These are phyloP conservation scores for Filosporella fistucella DNA, from an alignment of 495 filamentous ascomycete species.

Conservation along the genomic window DNA sequence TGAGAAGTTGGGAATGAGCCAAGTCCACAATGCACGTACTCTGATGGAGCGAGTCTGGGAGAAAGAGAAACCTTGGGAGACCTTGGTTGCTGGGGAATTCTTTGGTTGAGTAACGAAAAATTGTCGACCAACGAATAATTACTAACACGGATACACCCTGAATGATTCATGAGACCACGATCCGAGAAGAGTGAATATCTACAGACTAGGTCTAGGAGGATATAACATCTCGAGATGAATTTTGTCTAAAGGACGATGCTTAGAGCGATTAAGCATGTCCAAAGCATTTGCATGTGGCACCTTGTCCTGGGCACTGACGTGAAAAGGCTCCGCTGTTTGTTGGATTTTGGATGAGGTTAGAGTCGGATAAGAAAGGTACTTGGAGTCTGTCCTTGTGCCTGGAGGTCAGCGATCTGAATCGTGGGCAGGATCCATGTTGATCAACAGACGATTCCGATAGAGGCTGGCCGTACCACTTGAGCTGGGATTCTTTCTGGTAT, in stretches of 20 bases:
- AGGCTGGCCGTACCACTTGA: conserved; percentile 10
- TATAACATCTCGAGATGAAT: no score
- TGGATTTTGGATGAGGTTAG: conserved; percentile 2
- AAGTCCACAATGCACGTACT: conserved; percentile 49
- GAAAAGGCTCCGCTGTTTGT: conserved; percentile 28
- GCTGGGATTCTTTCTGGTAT: conserved; percentile 45
- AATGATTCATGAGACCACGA: no score
- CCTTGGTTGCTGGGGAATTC: conserved; percentile 59
- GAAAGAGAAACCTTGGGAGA: conserved; percentile 58
- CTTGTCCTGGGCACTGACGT: conserved; percentile 27
- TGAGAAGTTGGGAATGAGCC: conserved; percentile 74
- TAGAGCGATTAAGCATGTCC: no score
- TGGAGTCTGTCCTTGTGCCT: conserved; percentile 11
- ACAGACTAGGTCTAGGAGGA: no score
- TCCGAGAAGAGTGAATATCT: no score
- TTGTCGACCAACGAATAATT: no score
- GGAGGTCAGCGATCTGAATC: conserved; percentile 3
- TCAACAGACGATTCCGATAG: neutral
- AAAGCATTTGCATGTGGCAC: no score
- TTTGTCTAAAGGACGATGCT: no score
- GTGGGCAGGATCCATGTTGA: neutral
- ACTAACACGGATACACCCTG: no score
- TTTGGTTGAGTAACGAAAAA: conserved; percentile 55
- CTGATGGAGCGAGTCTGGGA: conserved; percentile 68
- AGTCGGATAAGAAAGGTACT: conserved; percentile 19